These are phyloP conservation scores for Hypoxylon intermedium DNA, from an alignment of 495 filamentous ascomycete genomes.

Conservation along the genomic window DNA sequence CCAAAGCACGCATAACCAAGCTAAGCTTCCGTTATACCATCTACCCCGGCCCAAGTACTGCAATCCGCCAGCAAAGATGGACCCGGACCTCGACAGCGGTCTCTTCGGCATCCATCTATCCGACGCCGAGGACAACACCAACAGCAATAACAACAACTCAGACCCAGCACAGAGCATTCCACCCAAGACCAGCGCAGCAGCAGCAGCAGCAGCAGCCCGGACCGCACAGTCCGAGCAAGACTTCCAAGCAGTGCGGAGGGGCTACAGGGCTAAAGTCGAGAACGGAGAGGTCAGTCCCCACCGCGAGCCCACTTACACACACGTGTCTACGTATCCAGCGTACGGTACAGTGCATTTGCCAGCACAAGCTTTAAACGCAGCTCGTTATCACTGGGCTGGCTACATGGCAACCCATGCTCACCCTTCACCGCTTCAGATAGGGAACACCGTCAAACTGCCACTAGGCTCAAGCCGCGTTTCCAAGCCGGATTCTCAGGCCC, in stretches of 20 bases:
- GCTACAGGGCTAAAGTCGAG: slow-evolving; percentile 52
- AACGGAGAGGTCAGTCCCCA: slow-evolving; percentile 51
- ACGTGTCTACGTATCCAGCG: background rate
- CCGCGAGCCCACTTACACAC: background rate
- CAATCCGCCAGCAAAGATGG: slow-evolving; percentile 12
- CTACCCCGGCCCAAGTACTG: no score
- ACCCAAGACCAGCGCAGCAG: slow-evolving; percentile 15
- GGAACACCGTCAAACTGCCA: slow-evolving; percentile 50
- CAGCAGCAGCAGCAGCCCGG: slow-evolving; percentile 41
- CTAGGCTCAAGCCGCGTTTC: slow-evolving; percentile 32
- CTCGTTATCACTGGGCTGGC: no score
- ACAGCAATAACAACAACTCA: slow-evolving; percentile 8
- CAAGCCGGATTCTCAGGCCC: slow-evolving; percentile 54
- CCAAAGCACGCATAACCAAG: no score
- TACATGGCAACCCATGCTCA: no score
- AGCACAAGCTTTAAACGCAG: no score
- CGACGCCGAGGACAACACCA: slow-evolving; percentile 42
- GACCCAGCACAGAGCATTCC: slow-evolving; percentile 15
- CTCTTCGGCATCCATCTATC: slow-evolving; percentile 51
- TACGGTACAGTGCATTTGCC: no score
- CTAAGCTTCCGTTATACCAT: background rate
- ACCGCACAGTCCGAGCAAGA: slow-evolving; percentile 54
- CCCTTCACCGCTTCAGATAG: slow-evolving; percentile 43
- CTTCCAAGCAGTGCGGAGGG: slow-evolving; percentile 48
- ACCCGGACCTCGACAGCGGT: slow-evolving; percentile 40